These are phyloP conservation scores for Phaffia australis DNA, from an alignment of 768 basidiomycete genomes.

Conservation along the genomic window DNA sequence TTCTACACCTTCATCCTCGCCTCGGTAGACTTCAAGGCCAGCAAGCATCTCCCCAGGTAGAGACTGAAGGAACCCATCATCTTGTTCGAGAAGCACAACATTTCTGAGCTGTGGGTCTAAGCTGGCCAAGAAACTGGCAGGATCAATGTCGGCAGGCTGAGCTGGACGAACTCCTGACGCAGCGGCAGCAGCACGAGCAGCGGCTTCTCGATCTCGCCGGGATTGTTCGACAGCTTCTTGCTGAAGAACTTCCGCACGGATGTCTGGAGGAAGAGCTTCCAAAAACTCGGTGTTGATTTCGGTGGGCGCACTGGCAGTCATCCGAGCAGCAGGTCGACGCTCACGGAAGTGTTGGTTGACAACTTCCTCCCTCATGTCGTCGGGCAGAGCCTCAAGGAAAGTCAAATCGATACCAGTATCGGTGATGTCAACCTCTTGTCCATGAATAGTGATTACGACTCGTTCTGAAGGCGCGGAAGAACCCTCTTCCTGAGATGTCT, in stretches of 20 bases:
- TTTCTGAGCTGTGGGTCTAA: constrained; percentile 81
- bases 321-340: constrained; percentile 51
- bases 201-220: constrained; percentile 41
- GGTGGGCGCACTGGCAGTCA: constrained; percentile 52
- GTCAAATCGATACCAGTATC: constrained; percentile 97
- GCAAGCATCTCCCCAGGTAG: constrained; percentile 22
- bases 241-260: constrained; percentile 91
- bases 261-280: constrained; percentile 88
- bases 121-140: constrained; percentile 81
- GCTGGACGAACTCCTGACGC: constrained; percentile 14
- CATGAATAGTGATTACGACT: constrained; percentile 81
- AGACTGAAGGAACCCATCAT: constrained; percentile 26
- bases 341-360: constrained; percentile 94
- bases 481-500: constrained; percentile 29
- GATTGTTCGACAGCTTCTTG: constrained; percentile 80
- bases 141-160: constrained; percentile 61
- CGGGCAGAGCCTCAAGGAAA: constrained; percentile 92
- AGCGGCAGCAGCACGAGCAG: constrained; percentile 12
- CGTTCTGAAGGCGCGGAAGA: constrained; percentile 41
- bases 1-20: neutral
- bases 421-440: constrained; percentile 88
- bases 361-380: constrained; percentile 98
- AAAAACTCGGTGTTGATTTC: constrained; percentile 92
- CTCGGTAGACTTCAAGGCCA: neutral
- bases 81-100: constrained; percentile 42